Evolutionary conservation across 352 stramenopile genomes (phyloP).

Genomic region (Phytophthora hibernalis): DNA sequence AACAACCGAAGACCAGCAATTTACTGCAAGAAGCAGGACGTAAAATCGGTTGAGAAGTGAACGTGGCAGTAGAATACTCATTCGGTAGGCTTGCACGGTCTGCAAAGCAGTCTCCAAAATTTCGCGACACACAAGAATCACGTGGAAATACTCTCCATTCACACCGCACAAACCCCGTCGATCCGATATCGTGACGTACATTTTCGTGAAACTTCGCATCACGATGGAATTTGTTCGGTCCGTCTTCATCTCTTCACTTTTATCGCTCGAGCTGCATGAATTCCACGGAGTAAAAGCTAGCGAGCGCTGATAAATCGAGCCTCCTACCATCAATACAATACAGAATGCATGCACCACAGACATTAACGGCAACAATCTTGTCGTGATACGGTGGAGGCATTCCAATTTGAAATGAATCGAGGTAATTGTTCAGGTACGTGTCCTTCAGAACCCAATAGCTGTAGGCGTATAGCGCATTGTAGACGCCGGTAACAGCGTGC

Average conservation of each 20-base stretch:
- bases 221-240: neutral
- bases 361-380: constrained; percentile 18
- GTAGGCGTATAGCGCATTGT: constrained; percentile 5
- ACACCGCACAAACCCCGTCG: constrained; percentile 28
- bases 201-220: neutral
- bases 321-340: constrained; percentile 18
- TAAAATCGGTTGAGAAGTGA: constrained; percentile 44
- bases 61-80: constrained; percentile 33
- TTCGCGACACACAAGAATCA: constrained; percentile 23
- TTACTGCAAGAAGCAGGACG: constrained; percentile 29
- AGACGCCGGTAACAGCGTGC: constrained; percentile 1
- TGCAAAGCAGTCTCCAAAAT: constrained; percentile 31
- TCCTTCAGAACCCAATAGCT: constrained; percentile 4
- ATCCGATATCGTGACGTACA: constrained; percentile 2
- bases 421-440: constrained; percentile 13
- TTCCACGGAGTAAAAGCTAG: constrained; percentile 16
- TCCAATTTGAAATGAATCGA: constrained; percentile 22
- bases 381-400: constrained; percentile 23
- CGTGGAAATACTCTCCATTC: constrained; percentile 31
- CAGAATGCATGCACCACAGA: constrained; percentile 23
- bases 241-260: neutral
- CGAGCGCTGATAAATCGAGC: constrained; percentile 7
- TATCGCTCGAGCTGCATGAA: neutral
- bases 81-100: constrained; percentile 31
- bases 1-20: constrained; percentile 32